Base-by-base conservation (phyloP, 495 filamentous ascomycete genomes). In the Penicillium nucicola region DNA sequence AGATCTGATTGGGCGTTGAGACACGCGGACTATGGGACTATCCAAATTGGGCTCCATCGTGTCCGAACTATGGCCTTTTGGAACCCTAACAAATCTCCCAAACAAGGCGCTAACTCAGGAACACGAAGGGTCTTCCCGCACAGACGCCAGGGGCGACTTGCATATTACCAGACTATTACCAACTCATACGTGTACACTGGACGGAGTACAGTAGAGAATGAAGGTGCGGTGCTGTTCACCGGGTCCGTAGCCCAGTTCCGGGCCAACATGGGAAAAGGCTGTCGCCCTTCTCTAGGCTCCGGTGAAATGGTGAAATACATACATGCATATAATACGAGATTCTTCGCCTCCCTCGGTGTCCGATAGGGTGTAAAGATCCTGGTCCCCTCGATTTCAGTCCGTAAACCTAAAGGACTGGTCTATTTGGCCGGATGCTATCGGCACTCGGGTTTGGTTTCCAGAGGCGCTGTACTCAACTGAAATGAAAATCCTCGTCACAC, bases 11-110 rank as follows among this genome's bases (percentile, higher is more conserved):
- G 58, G 58, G 13, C 23, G 20, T 5, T 23, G 23, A 17, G 25
- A 11, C 31, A 50, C 31, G 37, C 50, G 45, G 48, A 44, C 48
- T 41, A 52, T 60, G 46, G 52, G 19, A 55, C 56, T 62, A 60
- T 55, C 34, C 55, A 50, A 49, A 53, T 53, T 50, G 50, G 57
- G 53, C 45, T 45, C 44, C 53, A 28, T 48, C 48, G 46, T 49
- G 43, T 44, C 50, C 53, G 50, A 56, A 59, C 59, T 50, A 59
- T 56, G 56, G 50, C 31, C 20, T 36, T 36, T 15, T 17, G 11
- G 12, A 48, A 33, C 45, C 43, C 45, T 48, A 50, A 30, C 11
- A 28, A 47, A 45, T 35, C 15, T 17, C 39, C 39, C 10, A 10
- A 34, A 18, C 20, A 44, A 31, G 22, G 33, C 45, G 22, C 30